phyloP scores from a whole-genome alignment of 805 yeast species.

The Metschnikowia dekortorum region DNA sequence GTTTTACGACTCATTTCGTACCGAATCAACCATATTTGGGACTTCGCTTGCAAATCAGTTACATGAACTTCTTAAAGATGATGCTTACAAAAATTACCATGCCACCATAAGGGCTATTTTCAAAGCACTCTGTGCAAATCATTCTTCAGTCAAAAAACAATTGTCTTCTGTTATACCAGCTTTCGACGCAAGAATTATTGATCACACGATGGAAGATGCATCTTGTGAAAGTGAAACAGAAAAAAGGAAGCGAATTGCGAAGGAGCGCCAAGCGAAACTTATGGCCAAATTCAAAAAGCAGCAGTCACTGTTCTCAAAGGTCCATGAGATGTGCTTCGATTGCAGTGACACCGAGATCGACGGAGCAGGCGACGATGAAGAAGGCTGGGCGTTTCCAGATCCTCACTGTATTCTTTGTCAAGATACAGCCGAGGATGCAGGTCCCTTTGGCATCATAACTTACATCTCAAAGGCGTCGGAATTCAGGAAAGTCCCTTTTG shows the following conservation, averaged over 20 bases:
- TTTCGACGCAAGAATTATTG: conserved; percentile 24
- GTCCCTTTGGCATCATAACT: conserved; percentile 72
- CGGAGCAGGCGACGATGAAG: conserved; percentile 29
- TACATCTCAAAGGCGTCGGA: conserved; percentile 56
- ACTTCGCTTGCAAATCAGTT: conserved; percentile 34
- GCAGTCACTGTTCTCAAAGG: conserved; percentile 68
- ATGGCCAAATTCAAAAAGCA: conserved; percentile 77
- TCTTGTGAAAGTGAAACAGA: conserved; percentile 40
- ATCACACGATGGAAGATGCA: conserved; percentile 11
- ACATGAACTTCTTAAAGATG: conserved; percentile 37
- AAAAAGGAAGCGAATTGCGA: conserved; percentile 63
- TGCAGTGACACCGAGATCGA: conserved; percentile 41
- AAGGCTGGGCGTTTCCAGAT: conserved; percentile 65
- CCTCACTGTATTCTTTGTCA: conserved; percentile 79
- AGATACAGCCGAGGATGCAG: conserved; percentile 61
- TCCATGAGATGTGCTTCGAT: conserved; percentile 33
- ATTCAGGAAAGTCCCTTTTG: conserved; percentile 60
- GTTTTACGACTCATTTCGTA: conserved; percentile 20
- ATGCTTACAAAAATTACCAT: conserved; percentile 40
- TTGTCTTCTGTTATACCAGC: conserved; percentile 19
- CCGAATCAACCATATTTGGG: conserved; percentile 19
- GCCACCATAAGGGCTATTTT: conserved; percentile 58
- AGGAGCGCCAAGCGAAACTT: conserved; percentile 62
- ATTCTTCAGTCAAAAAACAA: conserved; percentile 18
- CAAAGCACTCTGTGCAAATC: conserved; percentile 23